Conservation (phyloP, 192 early-diverging fungal species). For the Linnemannia zychae region DNA sequence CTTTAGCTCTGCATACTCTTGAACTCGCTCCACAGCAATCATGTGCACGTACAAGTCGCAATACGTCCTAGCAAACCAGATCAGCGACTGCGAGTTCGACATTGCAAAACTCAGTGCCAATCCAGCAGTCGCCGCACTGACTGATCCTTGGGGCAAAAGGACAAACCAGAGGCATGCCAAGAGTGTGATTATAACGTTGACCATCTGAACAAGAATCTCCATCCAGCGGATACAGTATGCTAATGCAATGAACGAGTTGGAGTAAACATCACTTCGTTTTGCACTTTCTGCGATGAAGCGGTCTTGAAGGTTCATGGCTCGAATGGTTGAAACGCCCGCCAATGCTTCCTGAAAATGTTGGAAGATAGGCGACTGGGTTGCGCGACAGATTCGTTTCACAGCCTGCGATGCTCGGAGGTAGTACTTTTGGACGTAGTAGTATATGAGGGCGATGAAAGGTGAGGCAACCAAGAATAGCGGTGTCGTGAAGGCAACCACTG, state of each 20-base stretch:
- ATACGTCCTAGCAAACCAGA: slow-evolving; percentile 85
- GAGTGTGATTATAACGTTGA: slow-evolving; percentile 43
- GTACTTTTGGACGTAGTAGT: slow-evolving; percentile 51
- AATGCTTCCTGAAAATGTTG: slow-evolving; percentile 69
- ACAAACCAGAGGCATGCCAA: slow-evolving; percentile 39
- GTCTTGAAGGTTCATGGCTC: slow-evolving; percentile 51
- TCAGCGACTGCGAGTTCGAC: slow-evolving; percentile 80
- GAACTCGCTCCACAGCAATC: slow-evolving; percentile 42
- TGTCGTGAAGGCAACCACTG: slow-evolving; percentile 3
- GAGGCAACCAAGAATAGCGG: slow-evolving; percentile 21
- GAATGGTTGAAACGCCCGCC: slow-evolving; percentile 65
- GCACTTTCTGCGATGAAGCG: slow-evolving; percentile 73
- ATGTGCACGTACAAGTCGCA: slow-evolving; percentile 74
- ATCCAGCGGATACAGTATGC: slow-evolving; percentile 27
- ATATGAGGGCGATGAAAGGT: slow-evolving; percentile 31
- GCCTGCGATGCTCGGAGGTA: slow-evolving; percentile 74
- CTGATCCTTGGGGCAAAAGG: slow-evolving; percentile 69
- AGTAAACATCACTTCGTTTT: background rate
- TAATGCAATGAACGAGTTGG: slow-evolving; percentile 23
- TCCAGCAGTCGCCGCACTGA: slow-evolving; percentile 81
- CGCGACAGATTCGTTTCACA: slow-evolving; percentile 77
- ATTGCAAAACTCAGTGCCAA: slow-evolving; percentile 77
- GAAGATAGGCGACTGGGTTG: slow-evolving; percentile 77
- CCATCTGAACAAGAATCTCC: slow-evolving; percentile 19
- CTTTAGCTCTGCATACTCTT: slow-evolving; percentile 39